Base-by-base conservation (phyloP, 176 grass and related monocot genomes). In the Avena eriantha region DNA sequence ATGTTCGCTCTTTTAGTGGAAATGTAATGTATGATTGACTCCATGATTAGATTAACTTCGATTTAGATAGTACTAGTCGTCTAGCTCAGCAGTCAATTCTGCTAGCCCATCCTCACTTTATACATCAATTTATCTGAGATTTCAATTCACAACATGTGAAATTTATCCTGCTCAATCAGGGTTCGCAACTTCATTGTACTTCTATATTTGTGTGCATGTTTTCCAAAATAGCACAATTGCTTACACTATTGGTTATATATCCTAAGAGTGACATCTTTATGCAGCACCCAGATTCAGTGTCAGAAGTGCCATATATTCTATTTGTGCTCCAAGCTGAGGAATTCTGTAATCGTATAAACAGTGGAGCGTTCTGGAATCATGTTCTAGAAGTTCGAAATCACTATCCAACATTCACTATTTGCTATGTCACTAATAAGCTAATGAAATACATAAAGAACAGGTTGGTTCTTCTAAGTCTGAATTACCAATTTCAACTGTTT, bases 281-380 rank as follows among this genome's bases (percentile, higher is more conserved):
- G 69, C 92, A 98, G 93, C 29, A 84, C 34, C 84, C 76, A 89
- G 76, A 77, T 54, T 53, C 77, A 56, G 71, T 66, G 1, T 65
- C 47, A 49, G 67, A 90, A 83, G 86, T 96, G 45, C 90, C 85
- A 16, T 98, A 98, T 66, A 77, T 98, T 63, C 56, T 94, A 36
- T n/a, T 98, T 77, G 86, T 98, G 60, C 41, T 89, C 86, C 84
- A 94, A 87, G 96, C 96, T 26, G 88, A 98, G 87, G 93, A 98
- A 46, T 94, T 98, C 73, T 96, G 92, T 83, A 72, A 91, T 88
- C 93, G 91, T 77, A 69, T 96, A 77, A 91, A 18, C 69, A 83
- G 43, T 3, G 83, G 82, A 58, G 82, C 24, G 3, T 76, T 98
- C 51, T 88, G 84, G 39, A 7, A 85, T 60, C 89, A 91, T 77